phyloP scores from a whole-genome alignment of 1,284 basidiomycete genomes.

The Cystobasidium sp. region DNA sequence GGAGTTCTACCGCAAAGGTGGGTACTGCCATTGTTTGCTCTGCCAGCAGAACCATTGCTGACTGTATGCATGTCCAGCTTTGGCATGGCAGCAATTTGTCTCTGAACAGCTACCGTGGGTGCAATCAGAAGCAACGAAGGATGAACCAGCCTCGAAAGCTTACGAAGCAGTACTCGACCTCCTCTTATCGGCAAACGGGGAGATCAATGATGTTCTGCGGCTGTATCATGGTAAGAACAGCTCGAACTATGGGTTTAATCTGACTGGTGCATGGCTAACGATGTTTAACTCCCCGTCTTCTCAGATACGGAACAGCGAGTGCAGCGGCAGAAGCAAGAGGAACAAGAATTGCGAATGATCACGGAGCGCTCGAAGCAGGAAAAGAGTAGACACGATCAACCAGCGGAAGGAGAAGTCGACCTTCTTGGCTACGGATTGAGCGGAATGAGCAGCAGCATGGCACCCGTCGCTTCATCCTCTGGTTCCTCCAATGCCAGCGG shows the following conservation, averaged over 20 bases:
- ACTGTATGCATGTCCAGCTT: slow-evolving; percentile 45
- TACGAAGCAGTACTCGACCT: slow-evolving; percentile 47
- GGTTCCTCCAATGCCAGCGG: slow-evolving; percentile 30
- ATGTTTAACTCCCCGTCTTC: background rate
- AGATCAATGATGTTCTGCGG: slow-evolving; percentile 47
- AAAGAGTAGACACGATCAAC: slow-evolving; percentile 37
- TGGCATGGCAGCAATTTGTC: slow-evolving; percentile 57
- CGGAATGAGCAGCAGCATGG: background rate
- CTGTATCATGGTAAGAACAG: slow-evolving; percentile 37
- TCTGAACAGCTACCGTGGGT: slow-evolving; percentile 60
- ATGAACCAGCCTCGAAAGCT: slow-evolving; percentile 23
- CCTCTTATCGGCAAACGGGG: slow-evolving; percentile 47
- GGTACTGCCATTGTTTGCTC: background rate
- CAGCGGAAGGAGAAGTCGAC: background rate
- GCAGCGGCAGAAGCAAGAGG: slow-evolving; percentile 37
- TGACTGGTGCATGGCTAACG: background rate
- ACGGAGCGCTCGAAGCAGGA: slow-evolving; percentile 45
- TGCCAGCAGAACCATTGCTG: background rate
- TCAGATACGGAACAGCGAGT: slow-evolving; percentile 30
- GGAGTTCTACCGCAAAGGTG: slow-evolving; percentile 57
- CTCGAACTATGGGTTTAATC: background rate
- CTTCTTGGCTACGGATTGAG: background rate
- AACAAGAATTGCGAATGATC: slow-evolving; percentile 43
- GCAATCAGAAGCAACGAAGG: slow-evolving; percentile 57
- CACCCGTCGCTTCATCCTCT: slow-evolving; percentile 32